Evolutionary conservation across 73 alveolate species (phyloP).

Genomic region (Tetrahymena malaccensis): DNA sequence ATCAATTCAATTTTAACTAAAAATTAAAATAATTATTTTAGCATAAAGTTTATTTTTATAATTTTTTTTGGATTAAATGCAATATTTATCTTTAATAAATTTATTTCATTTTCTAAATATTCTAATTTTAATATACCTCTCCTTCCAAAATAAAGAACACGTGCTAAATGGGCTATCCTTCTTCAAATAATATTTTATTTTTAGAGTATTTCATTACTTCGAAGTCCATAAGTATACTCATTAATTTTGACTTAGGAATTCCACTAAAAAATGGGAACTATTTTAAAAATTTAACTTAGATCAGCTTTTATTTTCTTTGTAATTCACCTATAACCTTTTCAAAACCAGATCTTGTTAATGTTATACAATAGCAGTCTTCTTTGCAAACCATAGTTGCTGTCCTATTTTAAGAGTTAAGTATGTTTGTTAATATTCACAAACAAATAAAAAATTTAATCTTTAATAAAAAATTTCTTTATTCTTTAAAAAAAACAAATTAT

Average conservation of each 20-base stretch:
- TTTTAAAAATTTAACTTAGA: neutral
- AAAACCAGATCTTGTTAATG: neutral
- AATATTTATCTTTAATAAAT: too few relatives aligned
- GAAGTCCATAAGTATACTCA: neutral
- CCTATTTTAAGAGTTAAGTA: neutral
- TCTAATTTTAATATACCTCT: neutral
- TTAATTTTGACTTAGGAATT: neutral
- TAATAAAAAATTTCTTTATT: too few relatives aligned
- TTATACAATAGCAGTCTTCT: neutral
- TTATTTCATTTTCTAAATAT: too few relatives aligned
- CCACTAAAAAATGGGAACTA: neutral
- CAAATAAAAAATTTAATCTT: neutral
- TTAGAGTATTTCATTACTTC: neutral
- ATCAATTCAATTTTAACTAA: neutral
- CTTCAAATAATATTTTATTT: neutral
- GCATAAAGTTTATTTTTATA: too few relatives aligned
- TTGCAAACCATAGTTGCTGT: neutral
- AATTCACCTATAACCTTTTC: neutral
- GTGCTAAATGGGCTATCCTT: neutral
- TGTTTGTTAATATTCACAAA: neutral
- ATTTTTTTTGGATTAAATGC: neutral
- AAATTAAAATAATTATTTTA: too few relatives aligned
- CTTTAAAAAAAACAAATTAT: too few relatives aligned
- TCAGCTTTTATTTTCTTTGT: neutral
- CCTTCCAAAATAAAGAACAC: neutral